These are phyloP conservation scores for Platanus orientalis DNA, from an alignment of 164 flowering plant genomes.

Conservation along the genomic window DNA sequence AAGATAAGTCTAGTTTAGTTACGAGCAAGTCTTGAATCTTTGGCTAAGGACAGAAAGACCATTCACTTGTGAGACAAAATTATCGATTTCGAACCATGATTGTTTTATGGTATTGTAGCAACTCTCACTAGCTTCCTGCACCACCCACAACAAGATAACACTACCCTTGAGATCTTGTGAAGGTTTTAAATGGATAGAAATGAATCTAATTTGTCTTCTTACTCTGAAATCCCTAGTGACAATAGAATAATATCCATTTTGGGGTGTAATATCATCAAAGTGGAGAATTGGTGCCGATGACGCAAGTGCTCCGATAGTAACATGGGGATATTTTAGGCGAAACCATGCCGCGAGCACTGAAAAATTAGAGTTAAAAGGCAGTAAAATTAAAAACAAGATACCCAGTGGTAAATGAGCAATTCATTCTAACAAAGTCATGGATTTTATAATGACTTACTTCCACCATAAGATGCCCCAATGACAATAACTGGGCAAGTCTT, in stretches of 20 bases:
- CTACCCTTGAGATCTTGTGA: not conserved
- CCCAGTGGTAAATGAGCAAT: too few relatives aligned
- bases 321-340: conserved; percentile 60
- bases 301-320: conserved; percentile 61
- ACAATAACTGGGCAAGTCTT: too few relatives aligned
- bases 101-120: conserved; percentile 43
- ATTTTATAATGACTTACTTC: too few relatives aligned
- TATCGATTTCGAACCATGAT: conserved; percentile 52
- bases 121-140: conserved; percentile 43
- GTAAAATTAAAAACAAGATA: too few relatives aligned
- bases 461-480: too few relatives aligned
- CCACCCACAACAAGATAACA: not conserved
- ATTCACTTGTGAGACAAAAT: conserved; percentile 33
- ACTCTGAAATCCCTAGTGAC: conserved; percentile 46
- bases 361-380: not conserved
- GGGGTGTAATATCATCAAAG: conserved; percentile 47
- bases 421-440: too few relatives aligned
- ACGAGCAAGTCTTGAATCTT: conserved; percentile 57
- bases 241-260: conserved; percentile 31
- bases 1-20: conserved; percentile 1
- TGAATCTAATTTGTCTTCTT: not conserved
- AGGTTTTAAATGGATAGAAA: too few relatives aligned
- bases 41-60: conserved; percentile 43
- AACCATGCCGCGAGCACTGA: conserved; percentile 78
- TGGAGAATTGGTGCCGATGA: conserved; percentile 72